A percentile compares a stretch with the other conserved stretches of the same genome.
These are phyloP conservation scores for Scenedesmus sp. DNA, from an alignment of 163 green algal species.

Conservation along the genomic window DNA sequence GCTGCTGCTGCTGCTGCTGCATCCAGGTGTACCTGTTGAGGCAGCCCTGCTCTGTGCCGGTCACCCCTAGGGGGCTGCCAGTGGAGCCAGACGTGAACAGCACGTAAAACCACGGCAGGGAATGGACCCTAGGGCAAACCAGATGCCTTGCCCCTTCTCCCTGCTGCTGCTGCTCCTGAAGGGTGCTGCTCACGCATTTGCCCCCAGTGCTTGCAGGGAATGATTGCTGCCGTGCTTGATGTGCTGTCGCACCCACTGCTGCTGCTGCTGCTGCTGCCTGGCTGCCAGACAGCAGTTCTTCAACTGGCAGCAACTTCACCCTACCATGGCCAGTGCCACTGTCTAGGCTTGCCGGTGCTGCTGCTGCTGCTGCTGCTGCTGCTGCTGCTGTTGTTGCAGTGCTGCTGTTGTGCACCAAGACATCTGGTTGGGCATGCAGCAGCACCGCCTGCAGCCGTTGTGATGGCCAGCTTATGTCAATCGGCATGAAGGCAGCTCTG, in stretches of 20 bases:
- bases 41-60: conserved; percentile 65
- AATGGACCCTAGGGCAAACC: neutral
- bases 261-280: neutral
- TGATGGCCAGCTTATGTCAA: conserved; percentile 29
- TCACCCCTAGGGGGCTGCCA: conserved; percentile 66
- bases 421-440: conserved; percentile 29
- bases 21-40: conserved; percentile 76
- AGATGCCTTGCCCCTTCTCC: neutral
- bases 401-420: conserved; percentile 24
- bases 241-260: neutral
- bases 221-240: neutral
- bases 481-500: conserved; percentile 45
- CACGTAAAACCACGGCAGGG: conserved; percentile 61
- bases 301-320: neutral
- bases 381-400: neutral
- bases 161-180: conserved; percentile 1
- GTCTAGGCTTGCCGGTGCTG: neutral
- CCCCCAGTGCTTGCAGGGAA: neutral
- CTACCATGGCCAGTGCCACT: neutral
- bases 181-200: neutral
- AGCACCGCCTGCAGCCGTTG: conserved; percentile 45
- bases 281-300: neutral
- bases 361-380: conserved; percentile 3
- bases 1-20: conserved; percentile 44
- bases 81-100: conserved; percentile 79